Base-by-base conservation (phyloP, 2,329 filamentous ascomycete genomes). In the Alternaria brassicicola region DNA sequence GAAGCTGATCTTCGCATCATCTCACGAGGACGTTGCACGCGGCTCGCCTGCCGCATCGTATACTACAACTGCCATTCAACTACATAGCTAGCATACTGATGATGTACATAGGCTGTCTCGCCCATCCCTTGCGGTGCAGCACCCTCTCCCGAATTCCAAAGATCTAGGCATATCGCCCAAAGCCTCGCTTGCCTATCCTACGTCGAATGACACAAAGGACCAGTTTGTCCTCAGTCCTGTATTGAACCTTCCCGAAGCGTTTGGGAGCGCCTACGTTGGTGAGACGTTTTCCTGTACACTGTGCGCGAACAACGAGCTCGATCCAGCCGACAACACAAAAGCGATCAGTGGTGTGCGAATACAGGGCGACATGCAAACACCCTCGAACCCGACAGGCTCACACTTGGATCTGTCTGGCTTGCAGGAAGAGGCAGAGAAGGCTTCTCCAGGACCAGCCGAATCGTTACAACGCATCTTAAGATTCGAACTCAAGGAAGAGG, bases 251-350 rank as follows among this genome's bases (percentile, higher is more conserved):
- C 94, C 95, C 9, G 89, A 93, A 15, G 90, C 92, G 0, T 98
- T 99, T 76, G 94, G 93, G 42, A 94, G 92, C 12, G 93, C 94
- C 8, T 97, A 97, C 76, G 94, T 98, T 19, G 95, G 95, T 69
- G 93, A 98, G 80, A 92, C 89, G 0, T 98, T 99, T 79, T 89
- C 89, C 64, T 99, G 95, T 79, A 97, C 94, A 1, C 84, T 98
- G 21, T 97, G 93, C 79, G 93, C 91, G n/a, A 97, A 97, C 81
- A 94, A 97, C 75, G 94, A 98, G 72, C 78, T 88, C 2, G 68
- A 76, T 19, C 64, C 77, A 38, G 54, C 62, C 1, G 72, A 78
- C 45, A 73, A 76, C 3, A 78, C 74, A 7, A 77, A 79, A 59
- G 80, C 79, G 43, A 88, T 96, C 38, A 89, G 87, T 62, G 90